phyloP scores from a whole-genome alignment of 2,329 filamentous ascomycete genomes.

The Thielaviopsis musarum region DNA sequence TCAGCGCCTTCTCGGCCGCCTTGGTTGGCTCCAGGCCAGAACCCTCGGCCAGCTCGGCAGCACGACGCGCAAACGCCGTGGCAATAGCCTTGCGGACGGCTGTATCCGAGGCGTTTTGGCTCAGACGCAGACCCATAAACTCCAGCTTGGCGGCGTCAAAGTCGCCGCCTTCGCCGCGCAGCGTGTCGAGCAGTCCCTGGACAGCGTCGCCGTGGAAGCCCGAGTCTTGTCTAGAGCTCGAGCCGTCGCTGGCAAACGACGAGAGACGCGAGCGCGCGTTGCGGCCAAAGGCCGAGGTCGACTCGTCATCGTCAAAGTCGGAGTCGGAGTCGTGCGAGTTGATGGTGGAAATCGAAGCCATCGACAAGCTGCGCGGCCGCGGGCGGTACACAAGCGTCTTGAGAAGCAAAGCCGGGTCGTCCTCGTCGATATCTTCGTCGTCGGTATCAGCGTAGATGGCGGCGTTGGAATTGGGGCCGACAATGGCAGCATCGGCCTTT shows the following conservation, averaged over 20 bases:
- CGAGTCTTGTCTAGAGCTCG: conserved; percentile 36
- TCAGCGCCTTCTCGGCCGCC: conserved; percentile 47
- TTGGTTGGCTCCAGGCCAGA: conserved; percentile 42
- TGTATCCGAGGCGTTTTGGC: conserved; percentile 74
- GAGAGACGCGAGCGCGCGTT: conserved; percentile 50
- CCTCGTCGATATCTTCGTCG: conserved; percentile 31
- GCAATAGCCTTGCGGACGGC: conserved; percentile 79
- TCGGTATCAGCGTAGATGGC: conserved; percentile 29
- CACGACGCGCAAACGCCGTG: conserved; percentile 67
- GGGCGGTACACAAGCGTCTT: conserved; percentile 38
- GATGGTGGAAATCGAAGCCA: conserved; percentile 39
- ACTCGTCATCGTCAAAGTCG: conserved; percentile 41
- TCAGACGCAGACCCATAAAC: conserved; percentile 82
- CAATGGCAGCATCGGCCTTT: conserved; percentile 25
- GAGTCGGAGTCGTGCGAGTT: conserved; percentile 35
- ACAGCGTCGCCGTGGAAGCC: conserved; percentile 80
- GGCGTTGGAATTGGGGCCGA: conserved; percentile 35
- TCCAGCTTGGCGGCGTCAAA: conserved; percentile 76
- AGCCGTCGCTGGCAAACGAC: conserved; percentile 58
- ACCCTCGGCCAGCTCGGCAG: conserved; percentile 48
- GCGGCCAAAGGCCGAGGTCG: conserved; percentile 27
- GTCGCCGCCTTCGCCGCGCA: conserved; percentile 58
- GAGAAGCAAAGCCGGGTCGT: conserved; percentile 35
- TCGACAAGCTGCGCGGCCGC: conserved; percentile 33
- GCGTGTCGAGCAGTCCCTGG: conserved; percentile 67